Base-by-base conservation (phyloP, 495 filamentous ascomycete genomes). In the Annulohypoxylon stygium region DNA sequence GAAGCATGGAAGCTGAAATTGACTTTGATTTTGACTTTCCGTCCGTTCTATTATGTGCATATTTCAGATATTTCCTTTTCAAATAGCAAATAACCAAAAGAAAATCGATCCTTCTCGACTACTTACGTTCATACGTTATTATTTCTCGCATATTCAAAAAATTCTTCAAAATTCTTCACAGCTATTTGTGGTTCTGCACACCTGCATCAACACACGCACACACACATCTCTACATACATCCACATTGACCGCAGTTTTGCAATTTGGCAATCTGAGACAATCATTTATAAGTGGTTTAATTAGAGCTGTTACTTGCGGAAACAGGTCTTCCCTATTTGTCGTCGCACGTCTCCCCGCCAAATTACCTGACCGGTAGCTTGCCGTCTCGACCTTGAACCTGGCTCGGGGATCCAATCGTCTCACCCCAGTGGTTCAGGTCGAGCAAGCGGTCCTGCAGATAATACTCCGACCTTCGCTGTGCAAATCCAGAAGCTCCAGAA, bases 381-480 rank as follows among this genome's bases (percentile, higher is more conserved):
- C 74, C 61, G 47, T 71, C 70, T 74, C 65, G 53, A 65, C 65
- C 74, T 67, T 67, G 66, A 68, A 69, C 70, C 66, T 67, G 55
- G 62, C 60, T 61, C 61, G 70, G 66, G 61, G 61, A 74, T 47
- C 67, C 62, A 74, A 76, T 73, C 66, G 70, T 71, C 74, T 50
- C 23, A 36, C 64, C 23, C 53, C 63, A 73, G 26, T 73, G 66
- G 73, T 75, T 72, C 74, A 68, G 11, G 41, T 47, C 69, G 25
- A 65, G 61, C 67, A 62, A 62, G 63, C 64, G 67, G 75, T 67
- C 73, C 73, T 78, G 76, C 70, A 78, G 73, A 74, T 78, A 77
- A 73, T 73, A 73, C 74, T 71, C 74, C 76, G 74, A 74, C 67
- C 73, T 74, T 76, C 67, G 70, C 76, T 73, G 73, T 66, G 67